These are phyloP conservation scores for Leishmania mexicana DNA, from an alignment of 208 protist species.

Conservation along the genomic window DNA sequence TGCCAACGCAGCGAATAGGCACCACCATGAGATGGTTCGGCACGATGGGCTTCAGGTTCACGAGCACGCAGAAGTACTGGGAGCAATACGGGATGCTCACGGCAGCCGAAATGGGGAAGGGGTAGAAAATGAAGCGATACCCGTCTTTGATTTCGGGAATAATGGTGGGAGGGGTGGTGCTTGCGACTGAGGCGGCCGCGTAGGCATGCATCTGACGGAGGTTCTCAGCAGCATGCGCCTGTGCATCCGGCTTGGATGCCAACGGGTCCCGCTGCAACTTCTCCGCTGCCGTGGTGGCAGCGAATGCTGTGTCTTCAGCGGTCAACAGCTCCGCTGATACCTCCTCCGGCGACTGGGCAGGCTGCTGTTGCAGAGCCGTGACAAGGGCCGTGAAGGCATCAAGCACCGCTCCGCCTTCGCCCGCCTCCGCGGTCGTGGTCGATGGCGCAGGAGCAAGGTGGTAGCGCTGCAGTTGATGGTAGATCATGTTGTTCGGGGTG, in stretches of 20 bases:
- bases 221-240: slow-evolving; percentile 35
- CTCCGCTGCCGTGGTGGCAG: slow-evolving; percentile 16
- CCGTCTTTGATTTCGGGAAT: background rate
- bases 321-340: slow-evolving; percentile 8
- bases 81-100: slow-evolving; percentile 65
- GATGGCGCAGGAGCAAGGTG: background rate
- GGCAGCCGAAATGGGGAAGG: slow-evolving; percentile 40
- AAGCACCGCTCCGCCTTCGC: background rate
- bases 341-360: slow-evolving; percentile 22
- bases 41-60: slow-evolving; percentile 85
- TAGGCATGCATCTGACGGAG: slow-evolving; percentile 17
- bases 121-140: slow-evolving; percentile 56
- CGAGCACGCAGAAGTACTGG: slow-evolving; percentile 70
- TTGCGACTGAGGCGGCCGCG: background rate
- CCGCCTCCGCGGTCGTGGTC: background rate
- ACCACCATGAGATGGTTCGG: slow-evolving; percentile 84
- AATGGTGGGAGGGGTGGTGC: background rate
- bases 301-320: slow-evolving; percentile 9
- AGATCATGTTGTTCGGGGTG: slow-evolving; percentile 86
- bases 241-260: slow-evolving; percentile 20
- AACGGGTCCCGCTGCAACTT: slow-evolving; percentile 50
- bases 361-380: slow-evolving; percentile 26
- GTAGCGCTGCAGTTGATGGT: slow-evolving; percentile 66
- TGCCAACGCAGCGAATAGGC: slow-evolving; percentile 75
- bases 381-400: slow-evolving; percentile 44